Conservation (phyloP, 202 grass and related monocot species). For the Panicum virgatum region DNA sequence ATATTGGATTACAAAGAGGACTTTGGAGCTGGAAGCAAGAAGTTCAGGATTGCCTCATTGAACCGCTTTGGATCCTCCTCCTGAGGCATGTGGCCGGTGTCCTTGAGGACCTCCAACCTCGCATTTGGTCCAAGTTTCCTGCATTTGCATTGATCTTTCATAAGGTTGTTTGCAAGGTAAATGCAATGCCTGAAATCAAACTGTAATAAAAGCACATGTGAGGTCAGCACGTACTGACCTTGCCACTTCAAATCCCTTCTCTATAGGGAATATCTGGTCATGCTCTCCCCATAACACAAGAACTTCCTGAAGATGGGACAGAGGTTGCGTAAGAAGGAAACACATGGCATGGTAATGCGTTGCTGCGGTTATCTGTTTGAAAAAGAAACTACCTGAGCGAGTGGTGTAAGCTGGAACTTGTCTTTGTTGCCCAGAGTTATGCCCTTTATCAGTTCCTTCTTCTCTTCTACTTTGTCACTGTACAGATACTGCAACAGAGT, state of each 20-base stretch:
- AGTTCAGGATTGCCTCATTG: slow-evolving; percentile 67
- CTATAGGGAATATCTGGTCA: slow-evolving; percentile 74
- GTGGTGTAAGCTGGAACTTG: slow-evolving; percentile 70
- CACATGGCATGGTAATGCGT: background rate
- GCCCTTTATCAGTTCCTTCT: slow-evolving; percentile 62
- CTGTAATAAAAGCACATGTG: background rate
- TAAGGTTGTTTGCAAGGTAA: slow-evolving; percentile 15
- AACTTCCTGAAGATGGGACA: slow-evolving; percentile 51
- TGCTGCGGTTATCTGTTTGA: background rate
- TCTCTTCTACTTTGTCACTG: slow-evolving; percentile 66
- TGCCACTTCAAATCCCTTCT: slow-evolving; percentile 56
- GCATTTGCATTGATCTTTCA: slow-evolving; percentile 29
- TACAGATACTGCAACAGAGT: slow-evolving; percentile 58
- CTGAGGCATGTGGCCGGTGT: slow-evolving; percentile 71
- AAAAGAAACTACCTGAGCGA: slow-evolving; percentile 48
- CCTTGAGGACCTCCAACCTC: slow-evolving; percentile 64
- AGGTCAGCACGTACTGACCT: slow-evolving; percentile 39
- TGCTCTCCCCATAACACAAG: slow-evolving; percentile 82
- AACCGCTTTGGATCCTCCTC: slow-evolving; percentile 65
- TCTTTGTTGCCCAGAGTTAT: slow-evolving; percentile 62
- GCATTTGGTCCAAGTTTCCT: slow-evolving; percentile 69
- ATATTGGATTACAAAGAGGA: slow-evolving; percentile 19
- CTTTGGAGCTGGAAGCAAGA: slow-evolving; percentile 44
- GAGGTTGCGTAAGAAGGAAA: background rate
- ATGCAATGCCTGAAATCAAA: background rate